A percentile compares a stretch with the other conserved stretches of the same genome.
Evolutionary conservation across 2,329 filamentous ascomycete species (phyloP).

Genomic region (Colletotrichum sp.): DNA sequence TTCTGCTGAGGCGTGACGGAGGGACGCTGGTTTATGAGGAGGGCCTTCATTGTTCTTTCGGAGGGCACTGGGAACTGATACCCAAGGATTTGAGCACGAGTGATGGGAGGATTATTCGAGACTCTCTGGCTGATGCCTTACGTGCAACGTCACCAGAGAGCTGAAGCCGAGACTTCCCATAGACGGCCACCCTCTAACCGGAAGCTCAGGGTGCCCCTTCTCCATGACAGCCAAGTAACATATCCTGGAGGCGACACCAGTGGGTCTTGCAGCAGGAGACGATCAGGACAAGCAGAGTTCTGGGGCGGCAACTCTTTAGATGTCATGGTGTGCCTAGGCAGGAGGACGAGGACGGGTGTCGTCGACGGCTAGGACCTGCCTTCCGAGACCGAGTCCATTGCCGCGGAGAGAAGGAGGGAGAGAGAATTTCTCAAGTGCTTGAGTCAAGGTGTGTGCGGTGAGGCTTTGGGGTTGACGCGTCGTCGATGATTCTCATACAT

Average conservation of each 20-base stretch:
- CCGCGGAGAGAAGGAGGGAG: accelerated
- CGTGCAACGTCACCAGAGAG: background rate
- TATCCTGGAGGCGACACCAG: background rate
- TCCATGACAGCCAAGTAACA: background rate
- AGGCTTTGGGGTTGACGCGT: background rate
- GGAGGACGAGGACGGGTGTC: background rate
- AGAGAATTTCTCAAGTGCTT: background rate
- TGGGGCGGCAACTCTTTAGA: background rate
- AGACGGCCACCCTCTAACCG: accelerated
- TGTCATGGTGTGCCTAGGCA: background rate
- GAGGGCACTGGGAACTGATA: background rate
- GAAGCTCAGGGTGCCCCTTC: background rate
- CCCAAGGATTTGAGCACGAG: background rate
- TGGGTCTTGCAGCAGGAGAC: background rate
- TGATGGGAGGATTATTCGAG: background rate
- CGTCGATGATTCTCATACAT: accelerated
- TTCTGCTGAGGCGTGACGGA: accelerated
- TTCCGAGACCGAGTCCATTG: background rate
- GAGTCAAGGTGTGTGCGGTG: background rate
- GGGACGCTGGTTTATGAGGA: background rate
- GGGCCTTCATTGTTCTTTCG: background rate
- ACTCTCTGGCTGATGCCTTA: background rate
- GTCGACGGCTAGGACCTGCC: background rate
- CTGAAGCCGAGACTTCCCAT: background rate
- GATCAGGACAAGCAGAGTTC: background rate